Evolutionary conservation across 495 filamentous ascomycete genomes (phyloP).

Genomic region (Xylaria telfairii): DNA sequence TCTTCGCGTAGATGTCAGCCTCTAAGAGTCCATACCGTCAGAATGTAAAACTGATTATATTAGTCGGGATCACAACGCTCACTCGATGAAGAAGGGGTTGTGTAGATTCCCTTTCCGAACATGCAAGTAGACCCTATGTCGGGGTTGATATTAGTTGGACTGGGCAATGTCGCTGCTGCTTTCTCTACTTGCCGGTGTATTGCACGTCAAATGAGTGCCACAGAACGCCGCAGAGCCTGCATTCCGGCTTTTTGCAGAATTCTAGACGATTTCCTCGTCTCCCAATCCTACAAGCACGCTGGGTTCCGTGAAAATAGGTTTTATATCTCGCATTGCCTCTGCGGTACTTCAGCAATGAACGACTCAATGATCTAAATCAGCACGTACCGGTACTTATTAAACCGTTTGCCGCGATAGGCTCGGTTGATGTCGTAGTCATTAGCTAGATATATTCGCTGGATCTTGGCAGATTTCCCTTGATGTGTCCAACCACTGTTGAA

Average conservation of each 20-base stretch:
- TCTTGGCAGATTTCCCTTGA: neutral
- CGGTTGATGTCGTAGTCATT: neutral
- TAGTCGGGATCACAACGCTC: neutral
- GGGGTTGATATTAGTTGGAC: constrained; percentile 5
- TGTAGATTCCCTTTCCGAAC: neutral
- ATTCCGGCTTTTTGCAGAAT: neutral
- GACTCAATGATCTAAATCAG: neutral
- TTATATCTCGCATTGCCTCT: neutral
- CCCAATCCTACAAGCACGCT: constrained; percentile 3
- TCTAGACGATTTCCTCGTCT: neutral
- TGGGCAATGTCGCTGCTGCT: neutral
- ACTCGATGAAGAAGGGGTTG: constrained; percentile 5
- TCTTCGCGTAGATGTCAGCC: constrained; percentile 1
- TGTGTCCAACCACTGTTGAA: neutral
- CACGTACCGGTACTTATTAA: constrained; percentile 3
- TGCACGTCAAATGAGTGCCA: constrained; percentile 3
- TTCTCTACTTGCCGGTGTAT: constrained; percentile 2
- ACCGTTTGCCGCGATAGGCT: constrained; percentile 1
- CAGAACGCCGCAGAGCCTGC: neutral
- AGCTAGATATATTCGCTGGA: constrained; percentile 5
- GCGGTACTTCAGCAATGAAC: neutral
- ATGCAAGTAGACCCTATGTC: neutral
- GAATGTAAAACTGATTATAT: neutral
- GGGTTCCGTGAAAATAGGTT: neutral
- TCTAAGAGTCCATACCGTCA: neutral